These are phyloP conservation scores for Ambrosia hybrid DNA, from an alignment of 140 eudicot species.

Conservation along the genomic window DNA sequence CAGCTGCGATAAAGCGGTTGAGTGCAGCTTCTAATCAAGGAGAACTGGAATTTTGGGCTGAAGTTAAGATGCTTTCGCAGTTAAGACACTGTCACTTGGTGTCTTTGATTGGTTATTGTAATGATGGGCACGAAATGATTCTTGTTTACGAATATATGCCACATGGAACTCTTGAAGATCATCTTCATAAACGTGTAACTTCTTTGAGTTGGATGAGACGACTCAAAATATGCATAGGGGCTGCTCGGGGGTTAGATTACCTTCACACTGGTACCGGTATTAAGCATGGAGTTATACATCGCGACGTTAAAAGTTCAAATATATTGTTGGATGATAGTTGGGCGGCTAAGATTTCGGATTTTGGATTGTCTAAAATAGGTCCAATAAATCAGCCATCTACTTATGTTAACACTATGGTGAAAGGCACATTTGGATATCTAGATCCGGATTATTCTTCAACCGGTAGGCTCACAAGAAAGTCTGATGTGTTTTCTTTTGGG, in stretches of 20 bases:
- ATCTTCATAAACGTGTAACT: too few species aligned
- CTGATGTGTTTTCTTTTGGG: slow-evolving; percentile 36
- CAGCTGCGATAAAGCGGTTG: not conserved
- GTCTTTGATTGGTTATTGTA: too few species aligned
- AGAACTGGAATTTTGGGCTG: not conserved
- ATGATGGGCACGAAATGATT: too few species aligned
- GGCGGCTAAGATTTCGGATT: slow-evolving; percentile 10
- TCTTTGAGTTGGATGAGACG: not conserved
- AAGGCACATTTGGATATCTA: slow-evolving; percentile 36
- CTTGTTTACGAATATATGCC: too few species aligned
- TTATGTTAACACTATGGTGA: slow-evolving; percentile 24
- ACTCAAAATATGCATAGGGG: not conserved
- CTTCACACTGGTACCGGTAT: not conserved
- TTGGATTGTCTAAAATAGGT: slow-evolving; percentile 7
- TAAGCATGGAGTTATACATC: not conserved
- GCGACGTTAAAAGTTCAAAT: slow-evolving; percentile 7
- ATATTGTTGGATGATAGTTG: slow-evolving; percentile 22
- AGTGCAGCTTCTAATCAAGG: not conserved
- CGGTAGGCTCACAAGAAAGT: slow-evolving; percentile 22
- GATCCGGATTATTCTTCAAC: slow-evolving; percentile 34
- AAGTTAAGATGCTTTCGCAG: not conserved
- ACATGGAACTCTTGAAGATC: too few species aligned
- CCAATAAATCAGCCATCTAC: slow-evolving; percentile 20
- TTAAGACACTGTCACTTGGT: too few species aligned
- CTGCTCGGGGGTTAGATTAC: not conserved